Evolutionary conservation across 1,284 basidiomycete species (phyloP).

Genomic region (Sutorius eximius): DNA sequence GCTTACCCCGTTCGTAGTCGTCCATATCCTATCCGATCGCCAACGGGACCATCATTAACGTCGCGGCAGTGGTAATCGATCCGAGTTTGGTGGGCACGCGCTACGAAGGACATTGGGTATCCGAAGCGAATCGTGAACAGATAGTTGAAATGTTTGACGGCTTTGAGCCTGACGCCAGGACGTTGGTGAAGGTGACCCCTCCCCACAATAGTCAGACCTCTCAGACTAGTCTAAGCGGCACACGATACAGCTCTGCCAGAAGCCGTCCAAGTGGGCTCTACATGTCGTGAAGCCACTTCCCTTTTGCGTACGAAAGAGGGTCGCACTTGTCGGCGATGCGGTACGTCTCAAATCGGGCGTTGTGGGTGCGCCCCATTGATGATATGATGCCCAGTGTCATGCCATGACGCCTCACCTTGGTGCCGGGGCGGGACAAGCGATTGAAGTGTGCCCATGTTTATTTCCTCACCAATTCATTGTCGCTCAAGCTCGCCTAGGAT

Average conservation of each 20-base stretch:
- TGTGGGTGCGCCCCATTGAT: neutral
- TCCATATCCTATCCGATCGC: conserved; percentile 46
- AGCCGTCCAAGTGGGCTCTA: conserved; percentile 31
- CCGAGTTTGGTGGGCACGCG: conserved; percentile 37
- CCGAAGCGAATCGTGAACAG: conserved; percentile 31
- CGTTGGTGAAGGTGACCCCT: conserved; percentile 39
- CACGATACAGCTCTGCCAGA: conserved; percentile 17
- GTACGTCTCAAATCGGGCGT: conserved; percentile 13
- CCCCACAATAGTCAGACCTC: no score
- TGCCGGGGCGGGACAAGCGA: conserved; percentile 34
- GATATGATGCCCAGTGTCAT: conserved; percentile 22
- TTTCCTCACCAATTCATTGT: neutral
- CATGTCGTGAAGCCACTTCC: conserved; percentile 35
- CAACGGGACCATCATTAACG: conserved; percentile 42
- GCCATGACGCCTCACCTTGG: conserved; percentile 34
- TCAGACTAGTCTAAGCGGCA: neutral
- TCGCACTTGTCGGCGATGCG: conserved; percentile 40
- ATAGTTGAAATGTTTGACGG: conserved; percentile 31
- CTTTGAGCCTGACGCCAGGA: conserved; percentile 46
- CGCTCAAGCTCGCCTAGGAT: conserved; percentile 25
- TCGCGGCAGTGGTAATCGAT: conserved; percentile 39
- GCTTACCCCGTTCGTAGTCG: conserved; percentile 31
- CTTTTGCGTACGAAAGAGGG: conserved; percentile 30
- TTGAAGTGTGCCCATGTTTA: conserved; percentile 26
- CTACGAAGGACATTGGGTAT: conserved; percentile 39